Conservation (phyloP, 495 filamentous ascomycete genomes). For the Aspergillus campestris region DNA sequence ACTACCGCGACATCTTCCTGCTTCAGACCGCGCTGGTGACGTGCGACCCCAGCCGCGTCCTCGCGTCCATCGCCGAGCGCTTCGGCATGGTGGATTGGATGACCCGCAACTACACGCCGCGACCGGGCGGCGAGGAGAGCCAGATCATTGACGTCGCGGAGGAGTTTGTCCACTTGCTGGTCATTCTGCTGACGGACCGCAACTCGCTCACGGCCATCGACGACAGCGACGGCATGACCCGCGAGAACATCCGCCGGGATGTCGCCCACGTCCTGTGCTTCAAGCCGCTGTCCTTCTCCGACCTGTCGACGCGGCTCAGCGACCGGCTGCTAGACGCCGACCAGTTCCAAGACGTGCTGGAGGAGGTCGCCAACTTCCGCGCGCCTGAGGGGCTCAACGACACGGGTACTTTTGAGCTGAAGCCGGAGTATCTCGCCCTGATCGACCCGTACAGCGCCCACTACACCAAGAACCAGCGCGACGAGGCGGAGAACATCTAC, state of each 20-base stretch:
- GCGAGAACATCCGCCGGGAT: constrained; percentile 72
- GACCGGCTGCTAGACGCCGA: constrained; percentile 54
- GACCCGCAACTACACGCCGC: constrained; percentile 64
- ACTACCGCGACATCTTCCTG: constrained; percentile 91
- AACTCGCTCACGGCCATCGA: constrained; percentile 65
- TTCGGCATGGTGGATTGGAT: constrained; percentile 90
- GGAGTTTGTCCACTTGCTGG: constrained; percentile 89
- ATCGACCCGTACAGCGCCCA: constrained; percentile 93
- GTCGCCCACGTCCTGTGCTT: constrained; percentile 93
- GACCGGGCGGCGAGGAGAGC: constrained; percentile 63
- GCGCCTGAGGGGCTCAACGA: constrained; percentile 86
- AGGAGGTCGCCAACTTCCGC: constrained; percentile 82
- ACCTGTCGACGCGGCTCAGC: constrained; percentile 64
- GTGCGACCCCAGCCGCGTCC: constrained; percentile 73
- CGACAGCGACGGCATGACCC: constrained; percentile 55
- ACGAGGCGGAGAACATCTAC: constrained; percentile 87
- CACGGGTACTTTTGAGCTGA: constrained; percentile 87
- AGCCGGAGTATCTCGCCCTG: constrained; percentile 70
- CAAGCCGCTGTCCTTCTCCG: constrained; percentile 88
- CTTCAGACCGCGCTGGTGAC: constrained; percentile 84
- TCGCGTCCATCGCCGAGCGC: constrained; percentile 84
- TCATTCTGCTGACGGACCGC: constrained; percentile 82
- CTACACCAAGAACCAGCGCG: constrained; percentile 93
- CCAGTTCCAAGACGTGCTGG: constrained; percentile 78
- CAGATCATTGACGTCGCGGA: constrained; percentile 90